Evolutionary conservation across 371 early-diverging fungal species (phyloP).

Genomic region (Mucor indicus): DNA sequence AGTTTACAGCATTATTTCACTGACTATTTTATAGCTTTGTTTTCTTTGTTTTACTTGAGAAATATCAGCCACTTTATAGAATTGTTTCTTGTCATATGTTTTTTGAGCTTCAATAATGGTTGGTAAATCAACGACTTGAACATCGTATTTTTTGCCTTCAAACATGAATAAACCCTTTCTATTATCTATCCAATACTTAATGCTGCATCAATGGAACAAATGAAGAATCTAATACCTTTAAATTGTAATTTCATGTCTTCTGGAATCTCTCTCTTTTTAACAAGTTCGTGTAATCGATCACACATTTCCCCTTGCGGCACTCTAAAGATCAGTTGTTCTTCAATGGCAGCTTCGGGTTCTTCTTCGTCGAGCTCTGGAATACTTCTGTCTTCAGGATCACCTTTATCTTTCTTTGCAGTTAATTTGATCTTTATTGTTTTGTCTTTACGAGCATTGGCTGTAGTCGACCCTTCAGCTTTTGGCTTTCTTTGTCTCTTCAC

Average conservation of each 20-base stretch:
- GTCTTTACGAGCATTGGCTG: slow-evolving; percentile 10
- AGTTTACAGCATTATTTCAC: no score
- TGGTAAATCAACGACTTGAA: slow-evolving; percentile 89
- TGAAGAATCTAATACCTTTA: no score
- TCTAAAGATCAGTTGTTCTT: slow-evolving; percentile 83
- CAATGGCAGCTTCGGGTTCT: slow-evolving; percentile 62
- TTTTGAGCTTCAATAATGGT: slow-evolving; percentile 97
- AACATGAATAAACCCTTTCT: slow-evolving; percentile 70
- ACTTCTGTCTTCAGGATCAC: background rate
- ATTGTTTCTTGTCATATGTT: slow-evolving; percentile 91
- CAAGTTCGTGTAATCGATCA: slow-evolving; percentile 63
- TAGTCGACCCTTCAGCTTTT: background rate
- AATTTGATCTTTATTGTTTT: slow-evolving; percentile 34
- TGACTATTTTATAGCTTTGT: no score
- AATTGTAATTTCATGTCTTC: slow-evolving; percentile 65
- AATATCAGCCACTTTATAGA: slow-evolving; percentile 98
- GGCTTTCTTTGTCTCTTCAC: slow-evolving; percentile 16
- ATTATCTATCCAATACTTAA: no score
- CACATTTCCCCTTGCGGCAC: slow-evolving; percentile 65
- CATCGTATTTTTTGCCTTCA: slow-evolving; percentile 55
- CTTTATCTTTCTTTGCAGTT: slow-evolving; percentile 22
- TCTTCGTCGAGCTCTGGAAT: slow-evolving; percentile 50
- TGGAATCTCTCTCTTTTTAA: slow-evolving; percentile 64
- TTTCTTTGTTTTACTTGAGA: slow-evolving; percentile 63
- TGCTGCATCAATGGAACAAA: no score